Base-by-base conservation (phyloP, 2,329 filamentous ascomycete genomes). In the Penicillium sp. region DNA sequence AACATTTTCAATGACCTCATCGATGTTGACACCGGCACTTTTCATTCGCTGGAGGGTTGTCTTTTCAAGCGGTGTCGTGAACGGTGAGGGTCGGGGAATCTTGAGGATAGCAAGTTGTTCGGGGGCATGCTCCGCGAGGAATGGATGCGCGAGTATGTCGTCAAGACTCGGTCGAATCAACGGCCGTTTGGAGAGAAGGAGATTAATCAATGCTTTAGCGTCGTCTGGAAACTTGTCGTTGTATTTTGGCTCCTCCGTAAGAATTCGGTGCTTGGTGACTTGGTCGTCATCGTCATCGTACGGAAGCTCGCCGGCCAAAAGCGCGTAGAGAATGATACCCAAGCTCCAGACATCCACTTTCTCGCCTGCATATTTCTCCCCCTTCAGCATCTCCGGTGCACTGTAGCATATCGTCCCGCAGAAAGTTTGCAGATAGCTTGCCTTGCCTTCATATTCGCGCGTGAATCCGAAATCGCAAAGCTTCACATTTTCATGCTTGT, bases 341-440 rank as follows among this genome's bases (percentile, higher is more conserved):
- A 93, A 90, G 77, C 94, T 98, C 95, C 95, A 99, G 4, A 99
- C 93, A 72, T 99, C 95, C 52, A 99, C 94, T 80, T 97, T 98
- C 80, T 97, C 93, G 28, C 93, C 94, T 0, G 93, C 95, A 74
- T 99, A 99, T 77, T 96, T 98, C 76, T 99, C 95, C 42, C 93
- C 95, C 76, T 95, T 97, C 43, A 99, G 84, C 95, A 99, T 99
- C 78, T 99, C 95, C 2, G 95, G 95, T 2, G 95, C 95, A 57
- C 93, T 97, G 78, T 99, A 99, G 80, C 94, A 98, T 64, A 99
- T 89, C 0, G 95, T 99, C 5, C 95, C 95, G 75, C 95, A 99
- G 78, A 97, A 99, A 1, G 95, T 99, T 77, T 98, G 94, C 58
- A 99, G 80, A 72, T 98, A 94, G 75, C 93, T 98, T 33, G 92